Evolutionary conservation across 306 rosid species (phyloP).

Genomic region (Luffa acutangula): DNA sequence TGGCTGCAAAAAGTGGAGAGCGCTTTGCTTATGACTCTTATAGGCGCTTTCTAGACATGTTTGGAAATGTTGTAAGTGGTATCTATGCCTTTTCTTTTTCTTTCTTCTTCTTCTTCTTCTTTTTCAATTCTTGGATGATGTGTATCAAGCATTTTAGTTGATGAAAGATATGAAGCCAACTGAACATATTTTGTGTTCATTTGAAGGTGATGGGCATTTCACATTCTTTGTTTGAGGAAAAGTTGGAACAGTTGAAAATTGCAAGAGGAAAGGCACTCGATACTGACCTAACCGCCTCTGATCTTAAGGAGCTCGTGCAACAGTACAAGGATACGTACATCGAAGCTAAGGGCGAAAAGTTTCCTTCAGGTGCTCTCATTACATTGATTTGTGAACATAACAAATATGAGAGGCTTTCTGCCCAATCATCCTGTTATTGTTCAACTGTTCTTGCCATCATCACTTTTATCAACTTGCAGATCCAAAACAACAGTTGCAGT

Average conservation of each 20-base stretch:
- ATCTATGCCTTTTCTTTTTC: not conserved
- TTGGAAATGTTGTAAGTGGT: constrained; percentile 81
- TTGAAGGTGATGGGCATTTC: constrained; percentile 76
- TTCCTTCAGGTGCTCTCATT: constrained; percentile 70
- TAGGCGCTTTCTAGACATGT: constrained; percentile 93
- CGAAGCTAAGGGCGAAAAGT: constrained; percentile 53
- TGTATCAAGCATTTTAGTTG: not conserved
- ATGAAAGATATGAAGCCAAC: not conserved
- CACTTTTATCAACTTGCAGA: constrained; percentile 34
- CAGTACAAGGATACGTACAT: constrained; percentile 71
- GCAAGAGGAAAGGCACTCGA: constrained; percentile 52
- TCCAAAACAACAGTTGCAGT: constrained; percentile 74
- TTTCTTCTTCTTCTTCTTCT: not conserved
- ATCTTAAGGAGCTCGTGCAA: constrained; percentile 74
- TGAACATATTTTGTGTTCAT: constrained; percentile 11
- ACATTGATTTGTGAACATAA: not conserved
- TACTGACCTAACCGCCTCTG: constrained; percentile 52
- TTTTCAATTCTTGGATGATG: not conserved
- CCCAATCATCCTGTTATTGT: constrained; percentile 1
- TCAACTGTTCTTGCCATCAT: not conserved
- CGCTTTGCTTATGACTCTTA: constrained; percentile 92
- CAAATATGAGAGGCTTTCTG: not conserved
- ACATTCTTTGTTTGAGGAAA: constrained; percentile 82
- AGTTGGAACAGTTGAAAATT: constrained; percentile 52
- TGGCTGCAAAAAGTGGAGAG: constrained; percentile 89